Conservation (phyloP, 768 basidiomycete species). For the Tephrocybe sp. region DNA sequence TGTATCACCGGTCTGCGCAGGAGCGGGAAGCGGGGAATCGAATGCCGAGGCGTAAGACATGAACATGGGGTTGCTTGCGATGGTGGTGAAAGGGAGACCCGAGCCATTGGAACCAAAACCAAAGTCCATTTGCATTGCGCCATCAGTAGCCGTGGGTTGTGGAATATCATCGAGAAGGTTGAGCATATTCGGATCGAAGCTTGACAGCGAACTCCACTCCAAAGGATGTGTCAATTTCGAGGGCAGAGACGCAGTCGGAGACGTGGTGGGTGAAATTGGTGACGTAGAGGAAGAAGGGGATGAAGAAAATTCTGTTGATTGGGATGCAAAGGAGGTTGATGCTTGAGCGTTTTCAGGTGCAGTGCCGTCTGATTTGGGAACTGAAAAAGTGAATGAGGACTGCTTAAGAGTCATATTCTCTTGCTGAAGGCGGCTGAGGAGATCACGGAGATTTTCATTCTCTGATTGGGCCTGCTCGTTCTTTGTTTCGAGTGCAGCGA, state of each 20-base stretch:
- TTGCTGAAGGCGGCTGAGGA: slow-evolving; percentile 79
- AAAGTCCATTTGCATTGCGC: slow-evolving; percentile 62
- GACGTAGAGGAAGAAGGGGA: slow-evolving; percentile 16
- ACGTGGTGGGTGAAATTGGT: slow-evolving; percentile 17
- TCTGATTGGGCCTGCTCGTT: slow-evolving; percentile 71
- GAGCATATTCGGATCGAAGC: slow-evolving; percentile 70
- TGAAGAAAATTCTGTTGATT: slow-evolving; percentile 28
- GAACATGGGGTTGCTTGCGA: slow-evolving; percentile 82
- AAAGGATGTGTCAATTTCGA: slow-evolving; percentile 43
- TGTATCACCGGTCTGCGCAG: slow-evolving; percentile 12
- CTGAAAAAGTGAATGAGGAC: slow-evolving; percentile 78
- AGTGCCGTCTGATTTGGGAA: slow-evolving; percentile 45
- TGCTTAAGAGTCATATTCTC: slow-evolving; percentile 87
- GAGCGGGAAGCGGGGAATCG: slow-evolving; percentile 38
- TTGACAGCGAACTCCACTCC: slow-evolving; percentile 67
- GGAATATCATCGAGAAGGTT: slow-evolving; percentile 61
- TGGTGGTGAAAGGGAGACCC: slow-evolving; percentile 69
- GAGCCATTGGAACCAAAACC: slow-evolving; percentile 50
- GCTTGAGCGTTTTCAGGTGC: slow-evolving; percentile 17
- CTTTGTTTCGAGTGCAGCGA: slow-evolving; percentile 83
- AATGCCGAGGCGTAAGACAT: slow-evolving; percentile 74
- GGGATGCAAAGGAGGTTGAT: slow-evolving; percentile 26
- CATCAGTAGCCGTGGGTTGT: slow-evolving; percentile 53
- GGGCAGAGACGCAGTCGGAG: slow-evolving; percentile 29
- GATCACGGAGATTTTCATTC: slow-evolving; percentile 88